Evolutionary conservation across 78 protist species (phyloP), one percentile per base, ranked within the genome.

Genomic region (Dictyostelium citrinum): DNA sequence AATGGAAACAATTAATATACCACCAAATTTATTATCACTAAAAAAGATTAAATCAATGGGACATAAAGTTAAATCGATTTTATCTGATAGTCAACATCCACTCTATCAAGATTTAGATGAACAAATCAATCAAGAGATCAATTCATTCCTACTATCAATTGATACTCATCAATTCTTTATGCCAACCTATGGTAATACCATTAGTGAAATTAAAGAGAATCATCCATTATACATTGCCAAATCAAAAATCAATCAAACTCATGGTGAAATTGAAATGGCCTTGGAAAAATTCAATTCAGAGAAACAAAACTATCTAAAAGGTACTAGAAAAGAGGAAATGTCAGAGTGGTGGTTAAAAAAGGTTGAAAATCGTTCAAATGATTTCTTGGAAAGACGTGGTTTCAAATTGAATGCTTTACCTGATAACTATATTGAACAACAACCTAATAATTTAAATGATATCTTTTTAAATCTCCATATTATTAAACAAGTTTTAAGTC

Each of bases 321-420:
- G 81, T 31, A 31, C 39, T 4, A 27, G 31, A 16, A 88, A 88
- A 70, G 85, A 88, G 9, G 93, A 88, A 29, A 67, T 78, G 3
- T 67, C 93, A 1, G 85, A 88, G 31, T 88, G 93, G 93, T 88
- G 93, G 93, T 49, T 79, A 51, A 88, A 88, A 35, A 67, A 49
- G 5, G 46, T 88, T 24, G 93, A 88, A 29, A 27, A n/a, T 6
- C 33, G 71, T 16, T 29, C 41, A 14, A 29, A 45, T 46, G 85
- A 76, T 5, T 88, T 88, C 31, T 43, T 88, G 6, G 24, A 11
- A 16, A 79, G 71, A 43, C 77, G 93, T 33, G 84, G 85, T 3
- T 88, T 77, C 51, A 76, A 78, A 51, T 78, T 78, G 46, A 8
- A 51, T n/a, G 93, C 93, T 16, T 29, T 88, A 5, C 93, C 93